Percentiles rank a stretch among this genome's conserved stretches.
These are phyloP conservation scores for Annulohypoxylon stygium DNA, from an alignment of 495 filamentous ascomycete species.

Conservation along the genomic window DNA sequence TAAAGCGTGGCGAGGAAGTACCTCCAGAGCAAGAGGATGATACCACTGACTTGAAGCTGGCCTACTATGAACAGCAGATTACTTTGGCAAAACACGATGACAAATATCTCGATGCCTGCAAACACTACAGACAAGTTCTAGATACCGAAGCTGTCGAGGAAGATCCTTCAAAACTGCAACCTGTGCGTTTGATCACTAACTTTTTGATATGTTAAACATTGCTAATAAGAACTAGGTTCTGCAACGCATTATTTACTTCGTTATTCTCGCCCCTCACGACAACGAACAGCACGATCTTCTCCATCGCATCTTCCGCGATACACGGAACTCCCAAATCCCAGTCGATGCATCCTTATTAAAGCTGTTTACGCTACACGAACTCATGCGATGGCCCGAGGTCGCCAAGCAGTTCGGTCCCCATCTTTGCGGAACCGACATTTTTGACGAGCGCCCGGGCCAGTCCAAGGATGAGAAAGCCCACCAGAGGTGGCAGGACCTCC, in stretches of 20 bases:
- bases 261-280: conserved; percentile 95
- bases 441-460: conserved; percentile 72
- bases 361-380: conserved; percentile 92
- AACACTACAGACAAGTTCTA: conserved; percentile 94
- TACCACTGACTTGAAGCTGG: conserved; percentile 94
- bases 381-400: conserved; percentile 98
- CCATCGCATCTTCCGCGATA: conserved; percentile 85
- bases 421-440: conserved; percentile 91
- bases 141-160: conserved; percentile 95
- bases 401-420: conserved; percentile 87
- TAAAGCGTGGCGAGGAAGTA: conserved; percentile 82
- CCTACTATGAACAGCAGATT: conserved; percentile 97
- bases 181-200: conserved; percentile 67
- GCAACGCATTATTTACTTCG: conserved; percentile 95
- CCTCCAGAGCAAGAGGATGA: conserved; percentile 85
- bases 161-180: conserved; percentile 84
- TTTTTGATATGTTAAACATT: background rate
- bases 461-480: conserved; percentile 79
- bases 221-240: conserved; percentile 72
- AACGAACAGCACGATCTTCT: conserved; percentile 98
- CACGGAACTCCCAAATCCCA: conserved; percentile 75
- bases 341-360: conserved; percentile 85
- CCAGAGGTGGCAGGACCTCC: conserved; percentile 89
- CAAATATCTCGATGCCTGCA: conserved; percentile 97
- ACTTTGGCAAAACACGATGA: conserved; percentile 93